Evolutionary conservation across 2,329 filamentous ascomycete species (phyloP), one percentile per base, ranked within the genome.

Genomic region (Cyclaneusma minus): DNA sequence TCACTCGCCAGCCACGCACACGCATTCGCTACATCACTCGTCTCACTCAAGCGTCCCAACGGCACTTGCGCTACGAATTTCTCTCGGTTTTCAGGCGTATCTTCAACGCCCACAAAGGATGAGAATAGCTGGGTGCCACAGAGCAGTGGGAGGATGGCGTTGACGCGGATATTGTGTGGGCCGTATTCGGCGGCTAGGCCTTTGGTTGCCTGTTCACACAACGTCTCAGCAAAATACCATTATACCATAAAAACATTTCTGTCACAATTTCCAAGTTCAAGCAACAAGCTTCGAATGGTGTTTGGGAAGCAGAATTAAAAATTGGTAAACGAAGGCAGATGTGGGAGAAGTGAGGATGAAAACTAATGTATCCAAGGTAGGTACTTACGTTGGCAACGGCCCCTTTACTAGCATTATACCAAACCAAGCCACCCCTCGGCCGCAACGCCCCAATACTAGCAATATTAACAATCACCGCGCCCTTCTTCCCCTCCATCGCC

Each of bases 111-210:
- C 0, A 68, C 55, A 36, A 76, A 76, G 3, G 39, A 42, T 15
- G 41, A 37, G 29, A 48, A 47, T 11, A 82, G 58, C 3, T 68
- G 71, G 0, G 77, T 83, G 10, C 60, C 67, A 2, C 68, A 72
- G 1, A 81, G 56, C 0, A 81, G 61, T 0, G 76, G 77, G 24
- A 71, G 78, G 9, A 84, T 68, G 2, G 67, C 63, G 35, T 82
- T 82, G 40, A 84, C 73, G 1, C 77, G 65, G 35, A 85, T 80
- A 37, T 79, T 63, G 29, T 78, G 64, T 0, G 68, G 62, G 1
- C 71, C 79, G 38, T 77, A 84, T 47, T 84, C 78, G 2, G 76
- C 70, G 1, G 77, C 79, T 36, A 85, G 59, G 7, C 64, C 64
- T 50, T 70, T 73, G 3, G 68, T 73, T 7, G 66, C 68, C 52